Base-by-base conservation (phyloP, 495 filamentous ascomycete genomes). In the Penicillium angulare region DNA sequence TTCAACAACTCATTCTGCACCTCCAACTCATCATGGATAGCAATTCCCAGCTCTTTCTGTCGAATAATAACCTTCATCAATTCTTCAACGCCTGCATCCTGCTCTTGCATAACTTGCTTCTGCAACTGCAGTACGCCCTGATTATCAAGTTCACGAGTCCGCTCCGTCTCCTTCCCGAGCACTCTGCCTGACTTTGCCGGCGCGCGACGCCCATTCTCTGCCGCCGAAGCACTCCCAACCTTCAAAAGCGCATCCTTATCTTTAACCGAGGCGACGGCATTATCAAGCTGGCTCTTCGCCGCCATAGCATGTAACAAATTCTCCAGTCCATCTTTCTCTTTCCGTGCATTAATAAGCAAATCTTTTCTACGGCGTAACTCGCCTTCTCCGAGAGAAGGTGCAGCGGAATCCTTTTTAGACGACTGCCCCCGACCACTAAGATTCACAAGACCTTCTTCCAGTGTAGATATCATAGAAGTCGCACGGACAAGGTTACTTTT, bases 121-220 rank as follows among this genome's bases (percentile, higher is more conserved):
- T 97, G 91, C 62, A 97, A 65, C 76, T 91, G 85, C 63, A 97
- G 52, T 33, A 99, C 87, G 0, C 92, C 93, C 24, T 82, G 71
- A 60, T 99, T 99, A 63, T 96, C 93, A 49, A 93, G 70, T 71
- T 96, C 91, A 32, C 92, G 73, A 38, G 93, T 97, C 49, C 79
- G 76, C 50, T 90, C 88, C 34, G 89, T 97, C 68, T 99, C 93
- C 38, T 86, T 85, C 0, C 95, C 95, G 5, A 97, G 75, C 3
- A 96, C 88, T 18, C 92, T 66, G 5, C 89, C 82, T 5, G 80
- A 57, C 39, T 67, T 54, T 7, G 54, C 50, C 27, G 67, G 56
- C 16, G 60, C 66, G 38, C 59, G 63, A 17, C 64, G 57, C 21
- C 51, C 59, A 20, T 16, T 18, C 20, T 21, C 20, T 7, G 35